Conservation (phyloP, 1,284 basidiomycete species). For the Polyporus tsugae region DNA sequence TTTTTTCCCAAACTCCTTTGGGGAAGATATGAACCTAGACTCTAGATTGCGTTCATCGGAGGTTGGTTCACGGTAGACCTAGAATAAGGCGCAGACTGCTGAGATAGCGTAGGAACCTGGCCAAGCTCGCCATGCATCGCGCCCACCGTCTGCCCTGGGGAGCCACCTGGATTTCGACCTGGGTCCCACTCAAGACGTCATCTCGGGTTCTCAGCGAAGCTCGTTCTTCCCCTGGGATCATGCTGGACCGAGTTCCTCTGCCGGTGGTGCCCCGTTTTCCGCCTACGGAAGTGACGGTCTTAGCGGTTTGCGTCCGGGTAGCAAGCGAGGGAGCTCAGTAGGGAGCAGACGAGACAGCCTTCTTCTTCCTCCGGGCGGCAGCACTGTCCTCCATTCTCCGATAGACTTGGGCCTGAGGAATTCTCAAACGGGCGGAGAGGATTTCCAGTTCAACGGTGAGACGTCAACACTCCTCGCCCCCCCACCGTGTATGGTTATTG, state of each 20-base stretch:
- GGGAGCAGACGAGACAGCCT: conserved; percentile 54
- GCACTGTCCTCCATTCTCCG: conserved; percentile 52
- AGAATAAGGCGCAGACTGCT: conserved; percentile 5
- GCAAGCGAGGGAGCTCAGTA: conserved; percentile 60
- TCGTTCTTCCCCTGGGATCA: conserved; percentile 85
- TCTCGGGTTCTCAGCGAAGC: conserved; percentile 65
- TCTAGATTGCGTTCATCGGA: conserved; percentile 69
- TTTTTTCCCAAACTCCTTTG: conserved; percentile 12
- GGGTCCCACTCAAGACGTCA: conserved; percentile 44
- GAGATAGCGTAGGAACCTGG: conserved; percentile 70
- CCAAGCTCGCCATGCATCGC: conserved; percentile 71
- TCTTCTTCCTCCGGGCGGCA: conserved; percentile 48
- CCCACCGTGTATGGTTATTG: conserved; percentile 28
- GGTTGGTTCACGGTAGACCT: conserved; percentile 44
- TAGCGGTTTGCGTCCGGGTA: conserved; percentile 59
- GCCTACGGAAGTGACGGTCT: conserved; percentile 52
- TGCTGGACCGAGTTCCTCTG: conserved; percentile 72
- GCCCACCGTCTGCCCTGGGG: conserved; percentile 57
- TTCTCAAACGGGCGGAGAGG: conserved; percentile 58
- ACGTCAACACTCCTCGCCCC: background rate
- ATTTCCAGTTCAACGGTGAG: conserved; percentile 72
- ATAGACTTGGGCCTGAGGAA: conserved; percentile 46
- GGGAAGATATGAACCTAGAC: conserved; percentile 30
- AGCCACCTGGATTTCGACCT: conserved; percentile 56
- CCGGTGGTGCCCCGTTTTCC: conserved; percentile 47